Evolutionary conservation across 805 yeast genomes (phyloP).

Genomic region (Barnettozyma siamensis): DNA sequence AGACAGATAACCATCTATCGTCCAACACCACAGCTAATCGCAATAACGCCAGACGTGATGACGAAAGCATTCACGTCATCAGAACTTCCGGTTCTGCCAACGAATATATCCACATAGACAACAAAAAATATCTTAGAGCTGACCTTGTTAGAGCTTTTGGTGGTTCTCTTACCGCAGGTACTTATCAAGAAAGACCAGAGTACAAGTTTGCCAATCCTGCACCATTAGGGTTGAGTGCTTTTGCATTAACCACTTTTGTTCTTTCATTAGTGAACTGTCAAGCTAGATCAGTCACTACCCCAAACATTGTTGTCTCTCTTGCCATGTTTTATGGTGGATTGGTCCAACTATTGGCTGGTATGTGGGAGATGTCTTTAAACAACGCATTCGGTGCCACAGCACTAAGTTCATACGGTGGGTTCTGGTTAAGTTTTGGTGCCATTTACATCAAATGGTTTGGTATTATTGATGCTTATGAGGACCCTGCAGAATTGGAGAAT

Average conservation of each 20-base stretch:
- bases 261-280: slow-evolving; percentile 47
- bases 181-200: slow-evolving; percentile 36
- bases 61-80: slow-evolving; percentile 11
- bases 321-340: slow-evolving; percentile 63
- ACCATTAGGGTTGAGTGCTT: slow-evolving; percentile 56
- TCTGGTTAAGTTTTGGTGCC: slow-evolving; percentile 65
- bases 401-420: slow-evolving; percentile 41
- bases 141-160: slow-evolving; percentile 60
- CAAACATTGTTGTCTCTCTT: slow-evolving; percentile 53
- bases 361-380: slow-evolving; percentile 62
- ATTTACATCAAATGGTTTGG: slow-evolving; percentile 47
- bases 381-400: slow-evolving; percentile 60
- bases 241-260: slow-evolving; percentile 60
- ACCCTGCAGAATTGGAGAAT: slow-evolving; percentile 34
- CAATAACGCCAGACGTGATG: background rate
- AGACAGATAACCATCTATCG: slow-evolving; percentile 2
- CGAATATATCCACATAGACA: slow-evolving; percentile 22
- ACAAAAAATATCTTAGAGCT: slow-evolving; percentile 29
- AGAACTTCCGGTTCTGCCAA: slow-evolving; percentile 24
- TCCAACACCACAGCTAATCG: background rate
- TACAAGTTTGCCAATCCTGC: slow-evolving; percentile 59
- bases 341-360: slow-evolving; percentile 55
- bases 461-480: slow-evolving; percentile 38
- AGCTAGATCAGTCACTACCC: slow-evolving; percentile 51
- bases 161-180: slow-evolving; percentile 64